Conservation (phyloP, 1,139 yeast genomes). For the Hyphopichia burtonii region DNA sequence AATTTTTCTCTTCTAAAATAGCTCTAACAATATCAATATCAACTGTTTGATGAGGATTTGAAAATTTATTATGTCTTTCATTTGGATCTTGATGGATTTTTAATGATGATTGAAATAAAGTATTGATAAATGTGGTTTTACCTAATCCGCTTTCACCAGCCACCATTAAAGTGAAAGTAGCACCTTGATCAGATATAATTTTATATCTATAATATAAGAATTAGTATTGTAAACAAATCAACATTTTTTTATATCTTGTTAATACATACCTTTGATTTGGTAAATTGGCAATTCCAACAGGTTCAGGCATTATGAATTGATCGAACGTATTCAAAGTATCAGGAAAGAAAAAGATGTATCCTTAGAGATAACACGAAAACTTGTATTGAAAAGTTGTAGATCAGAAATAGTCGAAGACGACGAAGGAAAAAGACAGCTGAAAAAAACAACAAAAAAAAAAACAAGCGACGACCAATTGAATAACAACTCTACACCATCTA, state of each 20-base stretch:
- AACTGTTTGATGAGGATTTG: slow-evolving; percentile 72
- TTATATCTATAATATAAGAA: slow-evolving; percentile 54
- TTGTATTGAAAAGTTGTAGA: too few relatives aligned
- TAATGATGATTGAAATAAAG: slow-evolving; percentile 75
- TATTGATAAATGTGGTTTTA: slow-evolving; percentile 90
- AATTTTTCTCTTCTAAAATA: slow-evolving; percentile 87
- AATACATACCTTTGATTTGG: slow-evolving; percentile 74
- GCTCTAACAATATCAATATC: slow-evolving; percentile 91
- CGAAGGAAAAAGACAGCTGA: too few relatives aligned
- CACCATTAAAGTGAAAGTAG: slow-evolving; percentile 88
- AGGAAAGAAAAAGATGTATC: not conserved
- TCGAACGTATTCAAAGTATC: not conserved
- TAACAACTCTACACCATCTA: too few relatives aligned
- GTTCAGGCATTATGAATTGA: slow-evolving; percentile 38
- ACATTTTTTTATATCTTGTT: too few relatives aligned
- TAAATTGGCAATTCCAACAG: slow-evolving; percentile 82
- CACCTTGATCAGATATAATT: slow-evolving; percentile 85
- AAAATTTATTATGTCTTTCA: slow-evolving; percentile 67
- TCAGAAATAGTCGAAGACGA: too few relatives aligned
- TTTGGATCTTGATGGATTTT: slow-evolving; percentile 64
- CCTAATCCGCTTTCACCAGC: slow-evolving; percentile 97
- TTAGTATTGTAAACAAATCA: too few relatives aligned
- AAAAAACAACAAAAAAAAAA: too few relatives aligned
- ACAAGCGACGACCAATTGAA: too few relatives aligned
- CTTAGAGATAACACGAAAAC: too few relatives aligned